phyloP scores from a whole-genome alignment of 2,329 filamentous ascomycete genomes.

The Fulvia fulva region DNA sequence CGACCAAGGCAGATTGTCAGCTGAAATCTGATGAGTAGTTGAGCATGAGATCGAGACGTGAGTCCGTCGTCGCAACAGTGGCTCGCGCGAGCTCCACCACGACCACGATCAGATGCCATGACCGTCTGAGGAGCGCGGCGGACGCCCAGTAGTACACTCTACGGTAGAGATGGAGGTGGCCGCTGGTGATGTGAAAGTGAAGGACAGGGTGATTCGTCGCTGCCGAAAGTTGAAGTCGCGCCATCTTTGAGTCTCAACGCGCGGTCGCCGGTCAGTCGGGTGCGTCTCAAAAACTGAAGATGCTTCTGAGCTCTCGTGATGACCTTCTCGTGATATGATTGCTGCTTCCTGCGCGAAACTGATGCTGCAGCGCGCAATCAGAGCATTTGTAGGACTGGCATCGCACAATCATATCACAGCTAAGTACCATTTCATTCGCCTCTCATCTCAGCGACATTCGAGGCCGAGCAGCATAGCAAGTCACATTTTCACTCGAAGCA shows the following conservation, averaged over 20 bases:
- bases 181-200: too few species aligned
- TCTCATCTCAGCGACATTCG: background rate
- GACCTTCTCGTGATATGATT: background rate
- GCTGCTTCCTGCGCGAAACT: background rate
- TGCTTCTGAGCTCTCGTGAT: background rate
- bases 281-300: background rate
- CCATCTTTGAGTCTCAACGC: background rate
- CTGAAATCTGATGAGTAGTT: too few species aligned
- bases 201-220: too few species aligned
- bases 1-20: too few species aligned
- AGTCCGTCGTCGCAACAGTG: too few species aligned
- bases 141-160: too few species aligned
- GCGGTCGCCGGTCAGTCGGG: background rate
- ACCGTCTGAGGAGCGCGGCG: too few species aligned
- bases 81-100: too few species aligned
- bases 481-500: background rate
- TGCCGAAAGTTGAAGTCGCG: too few species aligned
- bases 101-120: too few species aligned
- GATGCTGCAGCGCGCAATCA: background rate
- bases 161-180: too few species aligned
- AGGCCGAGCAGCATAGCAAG: background rate
- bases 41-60: too few species aligned
- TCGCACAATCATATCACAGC: background rate
- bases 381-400: background rate
- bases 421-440: background rate